phyloP scores from a whole-genome alignment of 2,329 filamentous ascomycete species.

The Ceratocystis destructans region DNA sequence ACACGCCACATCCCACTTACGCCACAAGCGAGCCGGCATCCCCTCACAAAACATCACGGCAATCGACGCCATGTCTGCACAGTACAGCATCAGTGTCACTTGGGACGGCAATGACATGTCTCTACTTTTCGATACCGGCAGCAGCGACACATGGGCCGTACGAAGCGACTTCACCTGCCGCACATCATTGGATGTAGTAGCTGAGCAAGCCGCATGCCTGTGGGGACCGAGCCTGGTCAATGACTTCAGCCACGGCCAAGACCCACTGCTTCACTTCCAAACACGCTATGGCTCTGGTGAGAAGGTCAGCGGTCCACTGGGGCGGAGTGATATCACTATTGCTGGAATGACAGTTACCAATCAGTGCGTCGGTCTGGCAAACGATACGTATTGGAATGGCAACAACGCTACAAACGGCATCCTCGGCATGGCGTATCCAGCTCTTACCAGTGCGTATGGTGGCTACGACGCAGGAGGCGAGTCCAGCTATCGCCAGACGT shows the following conservation, averaged over 20 bases:
- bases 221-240: conserved; percentile 31
- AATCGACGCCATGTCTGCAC: conserved; percentile 30
- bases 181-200: conserved; percentile 26
- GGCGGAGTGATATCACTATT: conserved; percentile 33
- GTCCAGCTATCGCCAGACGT: conserved; percentile 26
- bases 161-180: conserved; percentile 31
- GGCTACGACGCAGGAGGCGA: conserved; percentile 10
- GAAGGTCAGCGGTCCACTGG: conserved; percentile 34
- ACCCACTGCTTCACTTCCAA: conserved; percentile 33
- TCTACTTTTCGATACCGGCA: conserved; percentile 38
- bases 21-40: not conserved
- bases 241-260: conserved; percentile 30
- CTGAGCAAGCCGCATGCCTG: conserved; percentile 27
- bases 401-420: conserved; percentile 40
- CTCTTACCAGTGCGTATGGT: conserved; percentile 35
- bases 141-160: conserved; percentile 39
- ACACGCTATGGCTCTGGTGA: conserved; percentile 38
- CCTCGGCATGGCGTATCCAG: conserved; percentile 38
- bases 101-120: conserved; percentile 30
- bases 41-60: conserved; percentile 29
- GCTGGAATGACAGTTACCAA: conserved; percentile 32
- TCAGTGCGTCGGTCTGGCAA: conserved; percentile 38
- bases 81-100: conserved; percentile 31
- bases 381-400: conserved; percentile 37
- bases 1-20: conserved; percentile 24